Evolutionary conservation across 306 rosid species (phyloP).

Genomic region (Castanea sativa): DNA sequence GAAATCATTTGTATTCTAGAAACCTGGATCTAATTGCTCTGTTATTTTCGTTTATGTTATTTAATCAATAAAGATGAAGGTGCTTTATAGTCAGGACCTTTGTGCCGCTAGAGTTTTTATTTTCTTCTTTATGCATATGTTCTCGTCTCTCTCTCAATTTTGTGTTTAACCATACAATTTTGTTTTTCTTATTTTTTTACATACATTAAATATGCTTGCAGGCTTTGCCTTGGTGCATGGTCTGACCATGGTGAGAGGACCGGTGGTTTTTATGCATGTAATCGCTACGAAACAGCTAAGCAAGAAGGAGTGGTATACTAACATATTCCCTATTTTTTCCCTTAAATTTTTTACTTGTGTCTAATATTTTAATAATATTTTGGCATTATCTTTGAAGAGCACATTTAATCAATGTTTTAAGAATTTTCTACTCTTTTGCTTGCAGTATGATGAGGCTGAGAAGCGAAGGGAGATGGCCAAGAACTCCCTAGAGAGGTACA

Average conservation of each 20-base stretch:
- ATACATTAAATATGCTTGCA: slow-evolving; percentile 26
- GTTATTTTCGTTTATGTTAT: not conserved
- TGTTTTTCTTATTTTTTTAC: not conserved
- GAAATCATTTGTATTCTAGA: not conserved
- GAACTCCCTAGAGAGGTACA: slow-evolving; percentile 46
- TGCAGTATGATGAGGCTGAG: slow-evolving; percentile 42
- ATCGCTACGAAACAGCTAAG: slow-evolving; percentile 87
- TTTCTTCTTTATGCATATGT: not conserved
- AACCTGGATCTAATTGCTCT: not conserved
- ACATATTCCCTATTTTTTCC: not conserved
- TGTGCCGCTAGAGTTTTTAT: not conserved
- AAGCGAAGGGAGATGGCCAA: slow-evolving; percentile 41
- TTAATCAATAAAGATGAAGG: not conserved
- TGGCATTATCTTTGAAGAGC: not conserved
- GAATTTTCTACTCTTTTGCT: not conserved
- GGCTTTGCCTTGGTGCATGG: slow-evolving; percentile 97
- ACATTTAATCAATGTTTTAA: not conserved
- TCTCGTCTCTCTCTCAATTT: not conserved
- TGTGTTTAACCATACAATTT: not conserved
- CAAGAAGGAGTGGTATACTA: slow-evolving; percentile 78
- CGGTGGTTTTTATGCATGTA: slow-evolving; percentile 96
- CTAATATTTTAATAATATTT: not conserved
- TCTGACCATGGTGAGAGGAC: slow-evolving; percentile 93
- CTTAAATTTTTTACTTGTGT: not conserved
- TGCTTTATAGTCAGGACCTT: not conserved